Conservation (phyloP, 2,329 filamentous ascomycete species). For the Furcasterigmium sp. region DNA sequence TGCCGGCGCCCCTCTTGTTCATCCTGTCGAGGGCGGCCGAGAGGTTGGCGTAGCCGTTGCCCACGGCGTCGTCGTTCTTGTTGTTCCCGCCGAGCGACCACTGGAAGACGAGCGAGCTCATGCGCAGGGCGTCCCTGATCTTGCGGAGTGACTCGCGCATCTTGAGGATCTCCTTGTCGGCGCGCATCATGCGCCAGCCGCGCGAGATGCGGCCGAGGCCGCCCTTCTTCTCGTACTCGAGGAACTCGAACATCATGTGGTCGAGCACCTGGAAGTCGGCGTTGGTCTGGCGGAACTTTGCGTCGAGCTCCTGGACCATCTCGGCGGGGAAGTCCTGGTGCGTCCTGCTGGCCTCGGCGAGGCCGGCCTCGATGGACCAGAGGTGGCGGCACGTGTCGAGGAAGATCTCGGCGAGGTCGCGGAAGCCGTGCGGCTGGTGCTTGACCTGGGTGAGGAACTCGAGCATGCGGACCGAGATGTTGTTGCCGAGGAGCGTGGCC, state of each 20-base stretch:
- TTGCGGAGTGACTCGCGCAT: slow-evolving; percentile 51
- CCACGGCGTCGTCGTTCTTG: slow-evolving; percentile 53
- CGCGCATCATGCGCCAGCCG: slow-evolving; percentile 59
- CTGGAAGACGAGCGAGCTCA: slow-evolving; percentile 60
- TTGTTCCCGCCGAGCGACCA: slow-evolving; percentile 57
- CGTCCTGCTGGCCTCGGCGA: slow-evolving; percentile 46
- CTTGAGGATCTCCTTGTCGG: slow-evolving; percentile 55
- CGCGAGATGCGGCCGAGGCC: slow-evolving; percentile 55
- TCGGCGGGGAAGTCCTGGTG: slow-evolving; percentile 52
- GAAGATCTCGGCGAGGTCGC: slow-evolving; percentile 58
- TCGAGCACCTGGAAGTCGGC: slow-evolving; percentile 59
- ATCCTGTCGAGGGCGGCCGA: slow-evolving; percentile 57
- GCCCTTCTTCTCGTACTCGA: slow-evolving; percentile 58
- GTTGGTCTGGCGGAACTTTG: slow-evolving; percentile 56
- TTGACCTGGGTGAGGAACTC: slow-evolving; percentile 57
- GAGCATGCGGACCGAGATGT: slow-evolving; percentile 59
- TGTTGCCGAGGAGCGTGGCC: slow-evolving; percentile 56
- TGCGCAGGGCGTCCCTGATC: slow-evolving; percentile 56
- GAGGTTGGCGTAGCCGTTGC: slow-evolving; percentile 63
- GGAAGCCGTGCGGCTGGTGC: slow-evolving; percentile 48
- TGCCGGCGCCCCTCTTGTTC: slow-evolving; percentile 19
- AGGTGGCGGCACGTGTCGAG: slow-evolving; percentile 62
- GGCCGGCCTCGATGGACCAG: slow-evolving; percentile 63
- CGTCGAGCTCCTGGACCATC: slow-evolving; percentile 57
- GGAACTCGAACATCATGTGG: slow-evolving; percentile 55